Base-by-base conservation (phyloP, 371 early-diverging fungal species). In the Saksenaea vasiformis region DNA sequence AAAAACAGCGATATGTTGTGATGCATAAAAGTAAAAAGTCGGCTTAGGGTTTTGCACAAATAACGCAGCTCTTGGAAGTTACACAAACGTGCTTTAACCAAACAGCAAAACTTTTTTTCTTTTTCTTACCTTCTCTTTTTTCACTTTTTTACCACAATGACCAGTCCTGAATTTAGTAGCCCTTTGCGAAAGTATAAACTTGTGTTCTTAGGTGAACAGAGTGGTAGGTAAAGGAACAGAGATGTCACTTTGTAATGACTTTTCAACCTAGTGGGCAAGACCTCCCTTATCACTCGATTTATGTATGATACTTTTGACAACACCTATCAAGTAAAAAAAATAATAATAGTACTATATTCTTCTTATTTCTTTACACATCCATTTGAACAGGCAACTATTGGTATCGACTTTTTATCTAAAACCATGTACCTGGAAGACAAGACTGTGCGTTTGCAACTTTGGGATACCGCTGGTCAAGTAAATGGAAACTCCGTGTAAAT, bases 381-480 rank as follows among this genome's bases (percentile, higher is more conserved):
- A 26, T 37, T 28, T 11, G 36, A 39, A 28, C 28, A 98, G 90
- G 99, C 99, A 10, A 99, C 99, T 14, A 99, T 99, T 64, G 99
- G 99, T 65, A 98, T 99, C 68, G 99, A 99, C 77, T 99, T 99
- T 77, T 77, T 99, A 60, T 96, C 95, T 26, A 99, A 99, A 82
- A 99, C 99, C 9, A 94, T 99, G 92, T 93, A 95, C 69, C 78
- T 99, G 60, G 98, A 97, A 64, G 97, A 96, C 76, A 90, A 95
- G 56, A 97, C 96, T 9, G 93, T 98, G 19, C 91, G 99, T 55
- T 85, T 99, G 39, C 99, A 99, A 79, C 88, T 99, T 54, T 99
- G 99, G 99, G 99, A 99, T 74, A 99, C 99, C 10, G 99, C 99
- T 26, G 99, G 99, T 14, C 99, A 99, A 85, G 96, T 95, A 87